These are phyloP conservation scores for Monilinia vaccinii-corymbosi DNA, from an alignment of 2,329 filamentous ascomycete genomes.

Conservation along the genomic window DNA sequence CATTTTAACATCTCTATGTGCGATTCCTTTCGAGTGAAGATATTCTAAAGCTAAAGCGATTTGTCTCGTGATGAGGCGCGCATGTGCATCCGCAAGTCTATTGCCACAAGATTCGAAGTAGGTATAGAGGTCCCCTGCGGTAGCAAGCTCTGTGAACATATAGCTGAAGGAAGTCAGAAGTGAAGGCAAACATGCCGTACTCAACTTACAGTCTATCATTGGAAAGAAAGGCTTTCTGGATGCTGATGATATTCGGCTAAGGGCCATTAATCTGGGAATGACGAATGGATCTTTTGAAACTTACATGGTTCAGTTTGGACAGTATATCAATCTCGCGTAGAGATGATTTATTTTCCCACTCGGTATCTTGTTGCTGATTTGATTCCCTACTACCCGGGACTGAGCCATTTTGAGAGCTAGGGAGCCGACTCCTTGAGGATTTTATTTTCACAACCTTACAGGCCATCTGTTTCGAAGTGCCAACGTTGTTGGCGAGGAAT, in stretches of 20 bases:
- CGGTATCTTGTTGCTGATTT: constrained; percentile 2
- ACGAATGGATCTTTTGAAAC: constrained; percentile 16
- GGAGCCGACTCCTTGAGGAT: background rate
- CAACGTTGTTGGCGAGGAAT: constrained; percentile 43
- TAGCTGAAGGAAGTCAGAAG: constrained; percentile 33
- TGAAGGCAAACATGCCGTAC: background rate
- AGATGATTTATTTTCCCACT: constrained; percentile 31
- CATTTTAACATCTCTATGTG: constrained; percentile 28
- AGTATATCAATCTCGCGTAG: constrained; percentile 45
- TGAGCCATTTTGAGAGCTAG: background rate
- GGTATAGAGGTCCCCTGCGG: constrained; percentile 32
- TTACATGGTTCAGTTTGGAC: constrained; percentile 44
- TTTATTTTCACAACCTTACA: constrained; percentile 57
- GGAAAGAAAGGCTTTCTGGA: constrained; percentile 43
- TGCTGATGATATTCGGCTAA: constrained; percentile 46
- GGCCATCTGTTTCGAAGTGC: constrained; percentile 50
- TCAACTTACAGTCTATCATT: constrained; percentile 37
- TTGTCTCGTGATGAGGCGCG: constrained; percentile 26
- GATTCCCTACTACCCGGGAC: background rate
- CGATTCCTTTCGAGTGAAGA: constrained; percentile 25
- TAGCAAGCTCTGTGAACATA: constrained; percentile 49
- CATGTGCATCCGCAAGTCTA: constrained; percentile 20
- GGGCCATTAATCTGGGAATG: background rate
- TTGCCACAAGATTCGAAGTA: constrained; percentile 23
- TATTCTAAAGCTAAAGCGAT: constrained; percentile 26